These are phyloP conservation scores for Arbutus unedo DNA, from an alignment of 148 eudicot genomes.

Conservation along the genomic window DNA sequence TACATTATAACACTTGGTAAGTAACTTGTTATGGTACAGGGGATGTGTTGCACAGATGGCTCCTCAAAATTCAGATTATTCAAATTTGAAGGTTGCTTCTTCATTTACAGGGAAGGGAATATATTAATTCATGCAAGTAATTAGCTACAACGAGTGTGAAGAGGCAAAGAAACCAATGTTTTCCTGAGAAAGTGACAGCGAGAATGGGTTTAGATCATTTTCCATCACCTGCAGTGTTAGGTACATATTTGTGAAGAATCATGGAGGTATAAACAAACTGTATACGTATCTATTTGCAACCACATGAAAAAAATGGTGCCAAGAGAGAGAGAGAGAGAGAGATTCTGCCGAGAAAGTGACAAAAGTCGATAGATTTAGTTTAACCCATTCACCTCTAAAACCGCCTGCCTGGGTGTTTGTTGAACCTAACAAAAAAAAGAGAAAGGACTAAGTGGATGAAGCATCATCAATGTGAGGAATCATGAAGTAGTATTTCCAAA, in stretches of 20 bases:
- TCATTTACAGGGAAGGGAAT: no score
- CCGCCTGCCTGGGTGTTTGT: no score
- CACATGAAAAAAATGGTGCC: background rate
- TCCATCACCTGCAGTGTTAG: background rate
- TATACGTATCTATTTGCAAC: background rate
- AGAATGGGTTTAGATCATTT: background rate
- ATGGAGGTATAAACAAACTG: background rate
- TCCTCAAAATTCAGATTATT: background rate
- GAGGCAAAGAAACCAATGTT: background rate
- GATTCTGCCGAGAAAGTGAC: no score
- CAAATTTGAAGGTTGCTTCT: no score
- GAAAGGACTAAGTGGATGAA: no score
- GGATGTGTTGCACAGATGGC: background rate
- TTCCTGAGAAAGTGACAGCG: background rate
- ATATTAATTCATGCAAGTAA: background rate
- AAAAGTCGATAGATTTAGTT: no score
- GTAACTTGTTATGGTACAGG: background rate
- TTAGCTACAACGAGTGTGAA: background rate
- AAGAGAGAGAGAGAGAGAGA: no score
- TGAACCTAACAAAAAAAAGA: no score
- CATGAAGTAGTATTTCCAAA: no score
- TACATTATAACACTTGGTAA: no score
- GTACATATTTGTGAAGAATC: background rate
- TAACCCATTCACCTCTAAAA: no score
- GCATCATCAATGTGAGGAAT: no score